A percentile compares a stretch with the other conserved stretches of the same genome.
phyloP scores from a whole-genome alignment of 2,329 filamentous ascomycete species.

The Aspergillus tamarii region DNA sequence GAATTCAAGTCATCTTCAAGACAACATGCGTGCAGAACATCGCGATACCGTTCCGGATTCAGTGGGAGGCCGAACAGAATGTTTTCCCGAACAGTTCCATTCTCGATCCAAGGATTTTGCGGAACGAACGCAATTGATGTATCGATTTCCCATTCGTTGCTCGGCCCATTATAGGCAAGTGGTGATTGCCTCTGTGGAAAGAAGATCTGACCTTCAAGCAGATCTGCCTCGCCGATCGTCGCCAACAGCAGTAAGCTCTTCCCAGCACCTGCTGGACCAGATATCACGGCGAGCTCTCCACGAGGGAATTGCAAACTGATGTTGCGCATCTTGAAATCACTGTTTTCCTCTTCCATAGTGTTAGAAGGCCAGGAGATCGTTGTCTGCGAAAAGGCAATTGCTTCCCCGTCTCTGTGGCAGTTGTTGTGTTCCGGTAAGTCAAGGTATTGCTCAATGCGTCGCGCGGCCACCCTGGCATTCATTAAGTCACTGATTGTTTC shows the following conservation, averaged over 20 bases:
- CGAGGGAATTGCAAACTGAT: constrained; percentile 68
- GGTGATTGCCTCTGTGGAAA: constrained; percentile 62
- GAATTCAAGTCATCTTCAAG: constrained; percentile 74
- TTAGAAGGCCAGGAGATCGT: constrained; percentile 76
- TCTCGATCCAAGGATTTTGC: constrained; percentile 82
- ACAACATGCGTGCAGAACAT: constrained; percentile 72
- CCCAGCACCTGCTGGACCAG: constrained; percentile 74
- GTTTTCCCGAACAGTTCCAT: constrained; percentile 74
- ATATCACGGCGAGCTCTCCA: constrained; percentile 71
- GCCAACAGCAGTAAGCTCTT: constrained; percentile 75
- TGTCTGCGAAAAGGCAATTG: constrained; percentile 67
- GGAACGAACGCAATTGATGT: constrained; percentile 71
- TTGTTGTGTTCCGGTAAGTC: constrained; percentile 63
- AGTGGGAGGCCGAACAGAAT: constrained; percentile 74
- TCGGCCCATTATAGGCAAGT: constrained; percentile 44
- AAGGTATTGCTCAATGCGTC: constrained; percentile 71
- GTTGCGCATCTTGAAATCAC: constrained; percentile 65
- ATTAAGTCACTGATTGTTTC: constrained; percentile 70
- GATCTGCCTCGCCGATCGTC: constrained; percentile 73
- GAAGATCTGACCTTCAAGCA: constrained; percentile 64
- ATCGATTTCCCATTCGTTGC: constrained; percentile 68
- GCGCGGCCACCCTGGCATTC: constrained; percentile 70
- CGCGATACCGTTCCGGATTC: constrained; percentile 66
- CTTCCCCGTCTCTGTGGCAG: constrained; percentile 57
- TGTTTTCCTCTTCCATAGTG: constrained; percentile 55